Evolutionary conservation across 2,329 filamentous ascomycete species (phyloP), one percentile per base, ranked within the genome.

Genomic region (Amylocarpus encephaloides): DNA sequence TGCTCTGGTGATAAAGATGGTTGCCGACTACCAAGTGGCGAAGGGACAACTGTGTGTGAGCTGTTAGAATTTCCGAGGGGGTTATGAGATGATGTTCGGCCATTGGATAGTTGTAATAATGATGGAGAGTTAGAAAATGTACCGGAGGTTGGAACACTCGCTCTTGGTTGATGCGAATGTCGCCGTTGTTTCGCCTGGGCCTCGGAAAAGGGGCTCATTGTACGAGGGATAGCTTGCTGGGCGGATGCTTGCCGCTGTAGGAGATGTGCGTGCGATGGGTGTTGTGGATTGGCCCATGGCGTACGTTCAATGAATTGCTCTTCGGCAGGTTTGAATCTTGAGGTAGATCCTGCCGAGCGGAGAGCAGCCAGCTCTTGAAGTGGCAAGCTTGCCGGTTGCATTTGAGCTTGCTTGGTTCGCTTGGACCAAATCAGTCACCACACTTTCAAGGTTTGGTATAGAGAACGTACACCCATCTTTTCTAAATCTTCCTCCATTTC

Each of bases 271-370:
- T 88, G 83, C 9, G 82, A 78, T 6, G 85, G 83, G 64, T 89
- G 85, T 59, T 92, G 88, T 15, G 90, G 88, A 64, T 95, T 95
- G 33, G 90, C 89, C 91, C 91, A 96, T 1, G 90, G 86, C 5
- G 88, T 95, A 59, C 92, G 85, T 63, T 94, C 88, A 49, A 95
- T 77, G 60, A 93, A 95, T 56, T 92, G 86, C 67, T 94, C 88
- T 61, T 88, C 87, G 19, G 87, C 87, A 35, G 85, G 79, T 61
- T 79, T 78, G 32, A 63, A 62, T 10, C 61, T 52, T 33, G 64
- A 64, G 16, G 59, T 62, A 34, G 64, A 64, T 10, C 63, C 58
- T 46, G 53, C 62, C 26, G 59, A 55, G 34, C 64, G 60, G 13
- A 67, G 51, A 6, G 63, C 62, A 33, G 63, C 64, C 15, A 67